Conservation (phyloP, 208 protist genomes). For the Wallacemonas rigidus region DNA sequence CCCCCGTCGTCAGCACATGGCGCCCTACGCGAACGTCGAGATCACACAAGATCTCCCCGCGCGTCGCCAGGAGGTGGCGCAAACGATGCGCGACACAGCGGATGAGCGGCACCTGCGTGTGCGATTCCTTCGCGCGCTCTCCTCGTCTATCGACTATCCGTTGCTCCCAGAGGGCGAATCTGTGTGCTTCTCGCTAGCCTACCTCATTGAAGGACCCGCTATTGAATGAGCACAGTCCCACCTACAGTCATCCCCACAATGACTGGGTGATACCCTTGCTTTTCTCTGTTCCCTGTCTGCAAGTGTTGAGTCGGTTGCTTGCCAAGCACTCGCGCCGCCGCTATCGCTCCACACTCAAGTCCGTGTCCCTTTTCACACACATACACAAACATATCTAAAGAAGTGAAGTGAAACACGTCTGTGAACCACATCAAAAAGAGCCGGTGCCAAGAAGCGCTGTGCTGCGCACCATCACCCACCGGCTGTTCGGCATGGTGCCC, state of each 20-base stretch:
- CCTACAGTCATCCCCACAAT: no score
- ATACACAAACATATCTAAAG: no score
- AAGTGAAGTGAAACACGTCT: no score
- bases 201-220: constrained; percentile 55
- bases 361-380: no score
- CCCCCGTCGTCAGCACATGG: constrained; percentile 15
- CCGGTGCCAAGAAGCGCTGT: no score
- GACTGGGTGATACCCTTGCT: background rate
- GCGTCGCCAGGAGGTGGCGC: constrained; percentile 23
- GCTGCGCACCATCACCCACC: no score
- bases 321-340: background rate
- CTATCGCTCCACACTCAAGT: no score
- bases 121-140: constrained; percentile 65
- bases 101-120: constrained; percentile 47
- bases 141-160: constrained; percentile 68
- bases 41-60: background rate
- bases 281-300: background rate
- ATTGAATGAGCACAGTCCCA: constrained; percentile 20
- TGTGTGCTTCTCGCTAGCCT: constrained; percentile 60
- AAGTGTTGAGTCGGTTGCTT: background rate
- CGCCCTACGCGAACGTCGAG: constrained; percentile 22
- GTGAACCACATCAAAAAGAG: no score
- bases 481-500: no score
- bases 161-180: constrained; percentile 56
- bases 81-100: constrained; percentile 45